Evolutionary conservation across 177 flowering plant species (phyloP).

Genomic region (Vitis hybrid): DNA sequence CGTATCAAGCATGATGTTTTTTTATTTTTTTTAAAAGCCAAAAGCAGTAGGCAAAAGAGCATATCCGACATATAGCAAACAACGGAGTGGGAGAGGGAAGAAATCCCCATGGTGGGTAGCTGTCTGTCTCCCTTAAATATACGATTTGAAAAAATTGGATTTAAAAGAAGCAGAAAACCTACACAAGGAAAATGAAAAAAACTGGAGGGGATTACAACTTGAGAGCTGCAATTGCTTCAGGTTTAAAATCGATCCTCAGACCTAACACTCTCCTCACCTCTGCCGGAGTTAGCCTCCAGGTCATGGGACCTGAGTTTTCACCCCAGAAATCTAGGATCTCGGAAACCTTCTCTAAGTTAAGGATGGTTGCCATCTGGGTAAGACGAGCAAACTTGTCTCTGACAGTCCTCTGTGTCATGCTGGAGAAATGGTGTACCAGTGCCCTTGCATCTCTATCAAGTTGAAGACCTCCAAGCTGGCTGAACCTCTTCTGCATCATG

Average conservation of each 20-base stretch:
- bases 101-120: too few species aligned
- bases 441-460: constrained; percentile 87
- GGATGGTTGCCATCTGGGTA: constrained; percentile 94
- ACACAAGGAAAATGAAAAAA: background rate
- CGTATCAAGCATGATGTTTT: too few species aligned
- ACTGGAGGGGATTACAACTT: constrained; percentile 43
- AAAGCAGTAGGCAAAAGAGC: too few species aligned
- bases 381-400: constrained; percentile 94
- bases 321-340: constrained; percentile 99
- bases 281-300: constrained; percentile 96
- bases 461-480: constrained; percentile 92
- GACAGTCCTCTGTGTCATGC: constrained; percentile 91
- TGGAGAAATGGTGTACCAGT: constrained; percentile 83
- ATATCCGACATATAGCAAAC: too few species aligned
- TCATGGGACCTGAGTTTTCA: constrained; percentile 97
- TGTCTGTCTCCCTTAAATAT: too few species aligned
- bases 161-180: background rate
- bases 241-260: constrained; percentile 85
- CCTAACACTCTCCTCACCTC: constrained; percentile 91
- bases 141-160: too few species aligned
- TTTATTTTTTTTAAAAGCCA: too few species aligned
- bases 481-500: constrained; percentile 96
- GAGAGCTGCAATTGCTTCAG: constrained; percentile 83
- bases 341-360: constrained; percentile 88
- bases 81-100: too few species aligned